Evolutionary conservation across 1,284 basidiomycete genomes (phyloP).

Genomic region (Rhodotorula sp.): DNA sequence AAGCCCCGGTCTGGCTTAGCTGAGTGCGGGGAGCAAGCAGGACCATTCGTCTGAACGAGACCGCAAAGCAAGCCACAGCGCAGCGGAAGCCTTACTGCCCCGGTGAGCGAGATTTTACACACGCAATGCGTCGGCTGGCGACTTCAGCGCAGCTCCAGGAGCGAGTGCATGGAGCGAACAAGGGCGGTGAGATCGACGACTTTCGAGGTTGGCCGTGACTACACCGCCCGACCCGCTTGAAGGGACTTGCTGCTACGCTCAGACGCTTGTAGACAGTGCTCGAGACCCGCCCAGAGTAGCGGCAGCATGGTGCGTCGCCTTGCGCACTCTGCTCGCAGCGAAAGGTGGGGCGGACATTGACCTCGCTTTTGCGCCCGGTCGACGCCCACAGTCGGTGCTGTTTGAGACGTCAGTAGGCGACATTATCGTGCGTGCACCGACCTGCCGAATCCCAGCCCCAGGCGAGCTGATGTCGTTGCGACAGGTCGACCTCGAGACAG

Average conservation of each 20-base stretch:
- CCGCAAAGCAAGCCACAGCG: too few species aligned
- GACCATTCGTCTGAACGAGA: too few species aligned
- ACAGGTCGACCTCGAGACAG: conserved; percentile 75
- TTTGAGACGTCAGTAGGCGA: conserved; percentile 95
- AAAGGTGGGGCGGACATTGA: not conserved
- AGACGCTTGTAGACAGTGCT: not conserved
- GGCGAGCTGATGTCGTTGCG: not conserved
- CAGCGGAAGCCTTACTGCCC: too few species aligned
- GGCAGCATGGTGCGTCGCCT: not conserved
- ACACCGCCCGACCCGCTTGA: not conserved
- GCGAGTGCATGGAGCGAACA: too few species aligned
- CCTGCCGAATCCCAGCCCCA: accelerated
- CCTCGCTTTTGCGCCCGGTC: not conserved
- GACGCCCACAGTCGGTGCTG: conserved; percentile 68
- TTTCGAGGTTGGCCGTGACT: not conserved
- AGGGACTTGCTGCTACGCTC: not conserved
- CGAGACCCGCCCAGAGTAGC: not conserved
- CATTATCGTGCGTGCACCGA: conserved; percentile 60
- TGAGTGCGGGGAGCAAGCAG: too few species aligned
- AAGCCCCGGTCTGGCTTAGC: too few species aligned
- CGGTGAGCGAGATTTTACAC: too few species aligned
- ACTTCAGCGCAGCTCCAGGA: too few species aligned
- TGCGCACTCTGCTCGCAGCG: too few species aligned
- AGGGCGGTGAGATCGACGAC: not conserved
- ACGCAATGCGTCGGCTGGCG: too few species aligned